phyloP scores from a whole-genome alignment of 371 early-diverging fungal species.

The Mucor plumbeus region DNA sequence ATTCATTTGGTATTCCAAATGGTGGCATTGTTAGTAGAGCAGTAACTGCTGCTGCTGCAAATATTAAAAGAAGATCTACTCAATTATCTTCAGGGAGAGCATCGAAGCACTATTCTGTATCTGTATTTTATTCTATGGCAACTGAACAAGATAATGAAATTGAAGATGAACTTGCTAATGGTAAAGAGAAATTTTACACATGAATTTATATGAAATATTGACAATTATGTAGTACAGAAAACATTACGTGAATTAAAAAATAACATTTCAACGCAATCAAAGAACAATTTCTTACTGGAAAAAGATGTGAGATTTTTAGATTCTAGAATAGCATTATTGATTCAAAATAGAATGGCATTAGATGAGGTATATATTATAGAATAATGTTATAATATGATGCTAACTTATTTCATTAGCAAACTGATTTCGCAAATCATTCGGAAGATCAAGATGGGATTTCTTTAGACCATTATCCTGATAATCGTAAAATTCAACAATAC shows the following conservation, averaged over 20 bases:
- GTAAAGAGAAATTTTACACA: conserved; percentile 18
- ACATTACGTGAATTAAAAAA: conserved; percentile 85
- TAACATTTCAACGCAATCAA: conserved; percentile 91
- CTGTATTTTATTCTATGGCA: conserved; percentile 93
- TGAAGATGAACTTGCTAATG: conserved; percentile 89
- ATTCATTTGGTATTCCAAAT: conserved; percentile 2
- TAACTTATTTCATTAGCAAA: conserved; percentile 57
- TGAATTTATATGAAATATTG: not conserved
- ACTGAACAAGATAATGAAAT: conserved; percentile 96
- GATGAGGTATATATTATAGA: conserved; percentile 59
- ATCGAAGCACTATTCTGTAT: conserved; percentile 83
- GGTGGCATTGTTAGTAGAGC: conserved; percentile 43
- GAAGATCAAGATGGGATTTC: conserved; percentile 77
- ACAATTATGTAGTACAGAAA: conserved; percentile 70
- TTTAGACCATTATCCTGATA: conserved; percentile 78
- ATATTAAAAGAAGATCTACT: conserved; percentile 41
- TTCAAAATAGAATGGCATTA: conserved; percentile 92
- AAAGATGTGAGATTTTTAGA: conserved; percentile 94
- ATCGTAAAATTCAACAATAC: conserved; percentile 84
- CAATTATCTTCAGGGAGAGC: conserved; percentile 39
- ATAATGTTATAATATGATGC: no score
- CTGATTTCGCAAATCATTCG: conserved; percentile 75
- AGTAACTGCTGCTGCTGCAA: conserved; percentile 57
- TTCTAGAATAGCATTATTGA: conserved; percentile 90
- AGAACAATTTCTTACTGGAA: conserved; percentile 94